Base-by-base conservation (phyloP, 139 green algal species). In the Chlorella ohadii region DNA sequence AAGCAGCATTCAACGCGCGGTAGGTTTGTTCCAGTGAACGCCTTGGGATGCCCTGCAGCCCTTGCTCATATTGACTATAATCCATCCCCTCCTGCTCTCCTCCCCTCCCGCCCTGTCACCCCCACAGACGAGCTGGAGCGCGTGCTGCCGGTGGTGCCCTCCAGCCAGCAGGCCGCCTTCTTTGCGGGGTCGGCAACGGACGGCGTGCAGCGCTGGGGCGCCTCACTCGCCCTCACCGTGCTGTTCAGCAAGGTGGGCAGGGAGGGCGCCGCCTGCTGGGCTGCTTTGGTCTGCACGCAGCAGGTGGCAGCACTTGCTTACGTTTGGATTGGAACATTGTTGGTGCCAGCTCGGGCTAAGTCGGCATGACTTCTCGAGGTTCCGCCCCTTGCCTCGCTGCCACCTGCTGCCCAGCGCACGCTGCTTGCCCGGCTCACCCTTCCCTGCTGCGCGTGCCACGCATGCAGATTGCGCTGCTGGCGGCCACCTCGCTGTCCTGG, bases 401-500 rank as follows among this genome's bases (percentile, higher is more conserved):
- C n/a, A n/a, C 2, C 31, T 3, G 28, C 3, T 27, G 33, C 66
- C 1, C 33, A 55, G 1, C 65, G 2, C 31, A 9, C 31, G 5
- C 65, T 12, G 31, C 65, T 16, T 33, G 1, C 20, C 23, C 44
- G 16, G 23, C 27, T 1, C 44, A 17, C 20, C 44, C 12, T 61
- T 1, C 28, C 31, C 66, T 72, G n/a, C 31, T 33, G 7, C 34
- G 6, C 67, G 2, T 25, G 3, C 70, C 70, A 31, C 55, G 1
- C 33, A 28, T 19, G 4, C 65, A 84, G 79, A 66, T 81, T 15
- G 90, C 87, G 17, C 34, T 92, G 59, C 89, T 95, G 72, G 92
- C 92, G 17, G 91, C 83, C 1, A 85, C 90, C n/a, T 90, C 88
- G 20, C 85, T 95, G 74, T 88, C 94, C 64, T 95, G 88, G 88